Conservation (phyloP, 176 grass and related monocot genomes). For the Ensete ventricosum region DNA sequence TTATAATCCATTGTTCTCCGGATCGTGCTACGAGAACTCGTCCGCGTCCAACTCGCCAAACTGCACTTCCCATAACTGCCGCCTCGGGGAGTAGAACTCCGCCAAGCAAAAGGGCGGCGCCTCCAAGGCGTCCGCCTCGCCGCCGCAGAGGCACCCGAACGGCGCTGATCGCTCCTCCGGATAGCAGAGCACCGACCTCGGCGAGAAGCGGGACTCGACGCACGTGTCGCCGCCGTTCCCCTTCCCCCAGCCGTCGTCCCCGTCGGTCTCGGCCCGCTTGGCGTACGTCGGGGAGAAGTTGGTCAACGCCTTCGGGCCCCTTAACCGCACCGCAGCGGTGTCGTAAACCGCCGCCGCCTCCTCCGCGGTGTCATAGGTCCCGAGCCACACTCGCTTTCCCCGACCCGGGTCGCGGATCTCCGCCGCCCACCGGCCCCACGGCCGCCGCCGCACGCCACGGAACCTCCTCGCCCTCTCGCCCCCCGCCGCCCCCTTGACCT, state of each 20-base stretch:
- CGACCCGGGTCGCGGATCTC: conserved; percentile 37
- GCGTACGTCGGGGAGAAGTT: conserved; percentile 11
- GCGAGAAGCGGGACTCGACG: neutral
- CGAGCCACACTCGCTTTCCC: conserved; percentile 57
- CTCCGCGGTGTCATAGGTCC: conserved; percentile 88
- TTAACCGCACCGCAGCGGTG: conserved; percentile 39
- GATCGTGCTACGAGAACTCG: neutral
- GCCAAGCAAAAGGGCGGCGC: conserved; percentile 1
- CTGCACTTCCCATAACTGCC: neutral
- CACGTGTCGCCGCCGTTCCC: neutral
- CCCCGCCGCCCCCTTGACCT: neutral
- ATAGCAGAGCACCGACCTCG: conserved; percentile 13
- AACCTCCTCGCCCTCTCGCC: neutral
- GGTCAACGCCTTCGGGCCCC: conserved; percentile 38
- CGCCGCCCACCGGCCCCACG: conserved; percentile 38
- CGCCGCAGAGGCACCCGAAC: neutral
- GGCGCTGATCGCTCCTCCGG: neutral
- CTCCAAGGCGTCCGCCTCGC: neutral
- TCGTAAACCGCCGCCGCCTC: conserved; percentile 67
- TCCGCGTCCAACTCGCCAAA: conserved; percentile 6
- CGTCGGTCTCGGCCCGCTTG: neutral
- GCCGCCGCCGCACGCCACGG: conserved; percentile 39
- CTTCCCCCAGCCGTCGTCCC: no score
- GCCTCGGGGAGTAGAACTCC: conserved; percentile 4
- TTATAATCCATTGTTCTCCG: no score